A percentile compares a stretch with the other conserved stretches of the same genome.
phyloP scores from a whole-genome alignment of 106 monocot species.

The Chionographis japonica region DNA sequence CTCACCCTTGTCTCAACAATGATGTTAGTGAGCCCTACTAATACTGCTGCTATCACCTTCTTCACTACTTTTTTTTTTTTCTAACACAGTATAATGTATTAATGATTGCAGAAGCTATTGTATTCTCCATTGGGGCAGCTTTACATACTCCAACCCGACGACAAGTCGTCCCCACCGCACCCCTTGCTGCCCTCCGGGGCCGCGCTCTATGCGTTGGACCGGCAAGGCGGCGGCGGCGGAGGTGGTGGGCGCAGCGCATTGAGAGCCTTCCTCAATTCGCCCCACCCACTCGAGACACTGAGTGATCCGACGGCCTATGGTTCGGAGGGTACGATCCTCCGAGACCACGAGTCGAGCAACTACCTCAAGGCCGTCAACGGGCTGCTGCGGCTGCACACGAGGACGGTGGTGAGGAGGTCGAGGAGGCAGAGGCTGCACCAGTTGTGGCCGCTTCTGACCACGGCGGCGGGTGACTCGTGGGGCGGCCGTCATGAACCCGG shows the following conservation, averaged over 20 bases:
- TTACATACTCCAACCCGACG: slow-evolving; percentile 76
- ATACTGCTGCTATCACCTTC: too few relatives aligned
- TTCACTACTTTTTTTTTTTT: too few relatives aligned
- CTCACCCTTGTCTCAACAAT: slow-evolving; percentile 73
- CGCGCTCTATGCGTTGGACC: slow-evolving; percentile 45
- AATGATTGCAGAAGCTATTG: slow-evolving; percentile 43
- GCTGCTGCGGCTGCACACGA: slow-evolving; percentile 27
- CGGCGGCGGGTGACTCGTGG: not conserved
- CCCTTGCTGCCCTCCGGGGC: slow-evolving; percentile 64
- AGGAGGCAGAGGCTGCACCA: slow-evolving; percentile 18
- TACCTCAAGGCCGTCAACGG: slow-evolving; percentile 63
- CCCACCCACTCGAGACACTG: slow-evolving; percentile 79
- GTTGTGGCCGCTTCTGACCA: slow-evolving; percentile 39
- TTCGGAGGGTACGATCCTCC: slow-evolving; percentile 72
- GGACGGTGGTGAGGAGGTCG: slow-evolving; percentile 6
- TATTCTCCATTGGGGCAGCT: slow-evolving; percentile 66
- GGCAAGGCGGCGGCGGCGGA: not conserved
- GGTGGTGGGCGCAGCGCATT: slow-evolving; percentile 9
- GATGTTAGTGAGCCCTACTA: slow-evolving; percentile 22
- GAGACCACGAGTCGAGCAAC: slow-evolving; percentile 82
- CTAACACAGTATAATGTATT: not conserved
- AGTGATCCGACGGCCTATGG: slow-evolving; percentile 75
- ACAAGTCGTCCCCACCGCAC: slow-evolving; percentile 52
- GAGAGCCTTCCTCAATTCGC: slow-evolving; percentile 68
- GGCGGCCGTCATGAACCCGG: not conserved